Evolutionary conservation across 805 yeast genomes (phyloP).

Genomic region (Henningerozyma blattae): DNA sequence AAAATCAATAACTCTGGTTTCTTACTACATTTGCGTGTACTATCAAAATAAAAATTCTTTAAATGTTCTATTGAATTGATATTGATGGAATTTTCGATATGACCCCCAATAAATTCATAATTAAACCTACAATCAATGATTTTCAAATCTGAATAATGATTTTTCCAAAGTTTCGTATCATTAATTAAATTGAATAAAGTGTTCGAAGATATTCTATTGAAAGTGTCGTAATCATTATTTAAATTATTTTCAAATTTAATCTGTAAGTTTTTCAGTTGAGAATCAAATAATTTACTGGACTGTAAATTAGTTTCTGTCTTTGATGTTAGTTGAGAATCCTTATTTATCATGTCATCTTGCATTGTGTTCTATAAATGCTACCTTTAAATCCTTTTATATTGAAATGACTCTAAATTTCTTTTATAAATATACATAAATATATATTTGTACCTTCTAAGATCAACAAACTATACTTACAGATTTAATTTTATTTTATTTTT

Average conservation of each 20-base stretch:
- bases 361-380: too few species aligned
- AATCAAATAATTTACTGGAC: conserved; percentile 35
- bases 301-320: too few species aligned
- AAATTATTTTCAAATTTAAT: too few species aligned
- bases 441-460: too few species aligned
- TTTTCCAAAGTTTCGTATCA: conserved; percentile 25
- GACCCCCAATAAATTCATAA: conserved; percentile 90
- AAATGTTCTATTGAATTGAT: conserved; percentile 58
- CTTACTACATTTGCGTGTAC: neutral
- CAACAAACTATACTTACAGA: too few species aligned
- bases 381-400: too few species aligned
- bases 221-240: conserved; percentile 36
- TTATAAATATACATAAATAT: too few species aligned
- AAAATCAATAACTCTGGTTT: conserved; percentile 48
- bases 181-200: conserved; percentile 30
- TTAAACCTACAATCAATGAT: conserved; percentile 86
- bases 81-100: conserved; percentile 73
- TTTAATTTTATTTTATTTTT: too few species aligned
- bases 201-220: conserved; percentile 33
- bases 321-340: too few species aligned
- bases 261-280: too few species aligned
- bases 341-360: too few species aligned
- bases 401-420: too few species aligned
- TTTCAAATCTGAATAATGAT: conserved; percentile 41
- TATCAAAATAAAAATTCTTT: conserved; percentile 37